These are phyloP conservation scores for Wickerhamiella sergipiensis DNA, from an alignment of 805 yeast genomes.

Conservation along the genomic window DNA sequence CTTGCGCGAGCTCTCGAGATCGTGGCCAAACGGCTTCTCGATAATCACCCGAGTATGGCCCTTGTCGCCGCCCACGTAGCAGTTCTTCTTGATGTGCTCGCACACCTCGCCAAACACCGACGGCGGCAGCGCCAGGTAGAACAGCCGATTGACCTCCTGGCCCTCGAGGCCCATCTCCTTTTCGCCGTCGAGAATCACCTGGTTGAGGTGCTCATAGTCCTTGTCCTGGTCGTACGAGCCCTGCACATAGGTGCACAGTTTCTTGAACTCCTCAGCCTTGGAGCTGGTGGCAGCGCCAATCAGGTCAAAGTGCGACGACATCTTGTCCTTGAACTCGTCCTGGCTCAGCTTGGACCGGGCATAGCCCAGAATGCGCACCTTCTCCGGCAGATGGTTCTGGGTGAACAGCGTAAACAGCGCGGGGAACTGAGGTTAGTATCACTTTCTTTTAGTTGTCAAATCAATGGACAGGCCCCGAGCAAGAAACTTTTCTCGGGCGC, in stretches of 20 bases:
- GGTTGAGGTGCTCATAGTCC: constrained; percentile 50
- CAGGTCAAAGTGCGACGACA: constrained; percentile 47
- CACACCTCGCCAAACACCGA: constrained; percentile 77
- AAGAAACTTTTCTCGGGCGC: too few relatives aligned
- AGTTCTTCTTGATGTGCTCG: constrained; percentile 49
- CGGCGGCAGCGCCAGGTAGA: constrained; percentile 92
- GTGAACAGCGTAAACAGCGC: constrained; percentile 34
- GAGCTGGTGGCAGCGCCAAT: constrained; percentile 31
- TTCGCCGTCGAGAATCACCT: constrained; percentile 49
- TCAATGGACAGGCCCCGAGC: too few relatives aligned
- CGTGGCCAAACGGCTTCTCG: constrained; percentile 96
- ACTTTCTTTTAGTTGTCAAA: too few relatives aligned
- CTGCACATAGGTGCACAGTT: constrained; percentile 49
- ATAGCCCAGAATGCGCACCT: constrained; percentile 73
- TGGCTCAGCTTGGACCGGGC: constrained; percentile 69
- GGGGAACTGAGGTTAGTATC: constrained; percentile 21
- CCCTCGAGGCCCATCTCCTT: constrained; percentile 18
- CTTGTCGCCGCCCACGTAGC: constrained; percentile 40
- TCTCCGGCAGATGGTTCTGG: constrained; percentile 60
- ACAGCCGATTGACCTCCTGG: constrained; percentile 55
- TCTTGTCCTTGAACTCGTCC: constrained; percentile 55
- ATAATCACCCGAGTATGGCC: constrained; percentile 75
- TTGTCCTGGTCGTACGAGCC: constrained; percentile 73
- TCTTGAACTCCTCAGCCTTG: constrained; percentile 46
- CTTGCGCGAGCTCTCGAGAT: constrained; percentile 61